Base-by-base conservation (phyloP, 2,329 filamentous ascomycete genomes). In the Ceratocystis huliohia region DNA sequence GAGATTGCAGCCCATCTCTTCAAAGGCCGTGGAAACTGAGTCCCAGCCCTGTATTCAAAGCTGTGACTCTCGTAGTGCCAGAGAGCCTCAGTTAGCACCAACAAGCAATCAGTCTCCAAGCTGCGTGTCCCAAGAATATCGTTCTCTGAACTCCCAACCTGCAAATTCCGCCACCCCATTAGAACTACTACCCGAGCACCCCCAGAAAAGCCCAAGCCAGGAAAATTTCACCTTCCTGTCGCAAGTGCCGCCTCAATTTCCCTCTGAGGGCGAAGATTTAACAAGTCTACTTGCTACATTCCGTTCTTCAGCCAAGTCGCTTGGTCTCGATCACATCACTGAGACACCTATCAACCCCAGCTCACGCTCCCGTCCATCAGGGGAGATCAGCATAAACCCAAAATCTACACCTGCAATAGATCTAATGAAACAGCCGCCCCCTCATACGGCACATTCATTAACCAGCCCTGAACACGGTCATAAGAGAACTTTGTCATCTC, bases 401-500 rank as follows among this genome's bases (percentile, higher is more conserved):
- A 13, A 45, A n/a, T 22, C 45, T 37, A 33, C n/a, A 20, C n/a
- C 59, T 5, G 20, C 15, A 15, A 20, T 57, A 25, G n/a, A 22
- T 63, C 59, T 63, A 37, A 66, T 66, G 65, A 63, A 45, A 48
- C 65, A 62, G 37, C 25, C 45, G 59, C 59, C 65, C 22, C 46
- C 48, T 56, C 62, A 22, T 25, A 33, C 56, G 46, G 48, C 62
- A 56, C 66, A 62, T 28, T 59, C 62, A 25, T 41, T 48, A 25
- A 28, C n/a, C 41, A 65, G 56, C 45, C 37, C 66, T 30, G 66
- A 67, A 56, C 41, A 57, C 25, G 41, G 61, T 28, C 66, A 68
- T 50, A 68, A 68, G 30, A 66, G 66, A 56, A 62, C 62, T 30
- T 44, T 68, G 17, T 68, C 64, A 20, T 68, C 66, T 8, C 64